A percentile compares a stretch with the other conserved stretches of the same genome.
Conservation (phyloP, 1,139 yeast species). For the Kodamaea sp. region DNA sequence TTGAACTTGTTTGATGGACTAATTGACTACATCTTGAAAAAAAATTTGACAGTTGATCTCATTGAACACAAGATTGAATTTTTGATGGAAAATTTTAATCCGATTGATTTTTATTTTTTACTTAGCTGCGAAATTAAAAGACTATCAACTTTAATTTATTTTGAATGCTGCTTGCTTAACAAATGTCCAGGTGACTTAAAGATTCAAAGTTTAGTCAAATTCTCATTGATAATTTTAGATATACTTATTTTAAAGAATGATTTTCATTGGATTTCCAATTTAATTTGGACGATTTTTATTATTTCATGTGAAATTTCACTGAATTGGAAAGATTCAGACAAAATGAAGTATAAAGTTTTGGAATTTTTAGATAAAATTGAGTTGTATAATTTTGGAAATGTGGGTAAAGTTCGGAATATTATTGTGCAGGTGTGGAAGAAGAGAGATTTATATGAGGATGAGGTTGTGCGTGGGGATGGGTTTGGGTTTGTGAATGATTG, state of each 20-base stretch:
- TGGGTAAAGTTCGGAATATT: slow-evolving; percentile 20
- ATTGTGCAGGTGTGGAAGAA: slow-evolving; percentile 26
- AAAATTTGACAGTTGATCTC: slow-evolving; percentile 5
- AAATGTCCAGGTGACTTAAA: slow-evolving; percentile 16
- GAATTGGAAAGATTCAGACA: slow-evolving; percentile 21
- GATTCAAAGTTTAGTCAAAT: slow-evolving; percentile 16
- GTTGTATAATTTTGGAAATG: slow-evolving; percentile 25
- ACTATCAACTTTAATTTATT: slow-evolving; percentile 21
- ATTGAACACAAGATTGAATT: slow-evolving; percentile 11
- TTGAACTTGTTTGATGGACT: slow-evolving; percentile 13
- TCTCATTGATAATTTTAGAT: slow-evolving; percentile 19
- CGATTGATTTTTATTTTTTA: slow-evolving; percentile 26
- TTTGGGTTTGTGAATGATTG: slow-evolving; percentile 27
- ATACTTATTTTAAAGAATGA: slow-evolving; percentile 24
- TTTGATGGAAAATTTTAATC: slow-evolving; percentile 10
- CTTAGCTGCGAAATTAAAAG: slow-evolving; percentile 28
- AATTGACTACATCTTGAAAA: slow-evolving; percentile 5
- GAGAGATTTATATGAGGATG: slow-evolving; percentile 24
- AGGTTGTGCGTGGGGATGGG: slow-evolving; percentile 8
- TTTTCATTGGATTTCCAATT: slow-evolving; percentile 25
- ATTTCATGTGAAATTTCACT: slow-evolving; percentile 24
- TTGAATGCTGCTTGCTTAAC: slow-evolving; percentile 24
- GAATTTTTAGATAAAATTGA: slow-evolving; percentile 24
- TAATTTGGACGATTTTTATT: slow-evolving; percentile 26
- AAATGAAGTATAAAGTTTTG: slow-evolving; percentile 23